These are phyloP conservation scores for Leccinum fallax DNA, from an alignment of 1,284 basidiomycete genomes.

Conservation along the genomic window DNA sequence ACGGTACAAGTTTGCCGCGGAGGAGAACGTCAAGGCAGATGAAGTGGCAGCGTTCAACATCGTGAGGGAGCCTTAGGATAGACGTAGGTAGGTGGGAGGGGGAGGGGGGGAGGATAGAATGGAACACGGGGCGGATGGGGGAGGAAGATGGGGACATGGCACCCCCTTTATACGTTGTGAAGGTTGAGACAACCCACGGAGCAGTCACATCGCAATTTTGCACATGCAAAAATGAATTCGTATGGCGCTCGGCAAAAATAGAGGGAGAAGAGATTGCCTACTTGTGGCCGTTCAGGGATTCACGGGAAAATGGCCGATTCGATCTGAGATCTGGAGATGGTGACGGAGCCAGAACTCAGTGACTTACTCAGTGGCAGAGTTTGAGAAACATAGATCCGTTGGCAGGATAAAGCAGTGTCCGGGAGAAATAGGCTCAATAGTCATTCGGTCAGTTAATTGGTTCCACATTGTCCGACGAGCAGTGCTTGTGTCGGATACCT, in stretches of 20 bases:
- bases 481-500: constrained; percentile 5
- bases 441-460: constrained; percentile 4
- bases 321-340: constrained; percentile 39
- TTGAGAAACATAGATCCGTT: constrained; percentile 38
- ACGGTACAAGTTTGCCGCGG: constrained; percentile 37
- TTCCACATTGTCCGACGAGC: constrained; percentile 15
- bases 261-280: constrained; percentile 37
- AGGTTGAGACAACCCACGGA: constrained; percentile 25
- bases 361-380: constrained; percentile 11
- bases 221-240: constrained; percentile 33
- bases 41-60: constrained; percentile 38
- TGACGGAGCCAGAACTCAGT: constrained; percentile 29
- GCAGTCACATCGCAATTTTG: constrained; percentile 23
- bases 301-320: constrained; percentile 33
- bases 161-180: constrained; percentile 45
- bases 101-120: constrained; percentile 15
- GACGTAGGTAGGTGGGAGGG: constrained; percentile 1
- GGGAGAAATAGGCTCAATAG: constrained; percentile 23
- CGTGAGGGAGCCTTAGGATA: background rate
- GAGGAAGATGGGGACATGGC: constrained; percentile 27
- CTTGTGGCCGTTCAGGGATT: constrained; percentile 34
- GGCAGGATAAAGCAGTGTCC: constrained; percentile 26
- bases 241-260: constrained; percentile 34
- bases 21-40: constrained; percentile 34
- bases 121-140: constrained; percentile 30